Percentiles rank a stretch among this genome's conserved stretches.
Evolutionary conservation across 345 rosid species (phyloP).

Genomic region (Corchorus olitorius): DNA sequence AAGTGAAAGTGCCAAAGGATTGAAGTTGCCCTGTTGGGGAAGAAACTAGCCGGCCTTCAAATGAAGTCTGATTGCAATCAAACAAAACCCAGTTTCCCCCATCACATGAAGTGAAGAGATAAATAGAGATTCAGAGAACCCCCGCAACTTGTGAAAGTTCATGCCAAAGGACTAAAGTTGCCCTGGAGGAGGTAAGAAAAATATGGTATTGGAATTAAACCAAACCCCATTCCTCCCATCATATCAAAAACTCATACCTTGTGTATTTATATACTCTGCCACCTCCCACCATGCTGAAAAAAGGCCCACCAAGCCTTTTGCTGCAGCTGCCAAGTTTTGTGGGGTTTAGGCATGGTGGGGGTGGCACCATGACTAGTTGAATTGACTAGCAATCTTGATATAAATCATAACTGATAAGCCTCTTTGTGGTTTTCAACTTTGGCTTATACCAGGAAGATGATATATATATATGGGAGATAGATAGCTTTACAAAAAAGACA

Average conservation of each 20-base stretch:
- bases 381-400: slow-evolving; percentile 2
- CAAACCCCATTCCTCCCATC: slow-evolving; percentile 4
- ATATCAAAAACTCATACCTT: not conserved
- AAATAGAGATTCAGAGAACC: no score
- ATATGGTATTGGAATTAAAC: not conserved
- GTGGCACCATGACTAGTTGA: slow-evolving; percentile 6
- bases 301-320: not conserved
- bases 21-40: slow-evolving; percentile 40
- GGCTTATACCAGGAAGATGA: not conserved
- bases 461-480: not conserved
- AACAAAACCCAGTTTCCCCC: slow-evolving; percentile 2
- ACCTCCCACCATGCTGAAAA: slow-evolving; percentile 25
- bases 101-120: not conserved
- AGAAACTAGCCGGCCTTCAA: not conserved
- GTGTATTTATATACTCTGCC: not conserved
- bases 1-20: slow-evolving; percentile 43
- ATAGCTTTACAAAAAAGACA: not conserved
- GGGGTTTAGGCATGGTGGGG: slow-evolving; percentile 16
- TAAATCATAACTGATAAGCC: not conserved
- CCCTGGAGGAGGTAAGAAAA: slow-evolving; percentile 28
- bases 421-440: not conserved
- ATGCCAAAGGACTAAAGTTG: slow-evolving; percentile 49
- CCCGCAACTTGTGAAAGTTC: not conserved
- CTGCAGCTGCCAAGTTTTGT: not conserved
- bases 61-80: not conserved